Evolutionary conservation across 148 eudicot genomes (phyloP).

Genomic region (Nepenthes mirabilis): DNA sequence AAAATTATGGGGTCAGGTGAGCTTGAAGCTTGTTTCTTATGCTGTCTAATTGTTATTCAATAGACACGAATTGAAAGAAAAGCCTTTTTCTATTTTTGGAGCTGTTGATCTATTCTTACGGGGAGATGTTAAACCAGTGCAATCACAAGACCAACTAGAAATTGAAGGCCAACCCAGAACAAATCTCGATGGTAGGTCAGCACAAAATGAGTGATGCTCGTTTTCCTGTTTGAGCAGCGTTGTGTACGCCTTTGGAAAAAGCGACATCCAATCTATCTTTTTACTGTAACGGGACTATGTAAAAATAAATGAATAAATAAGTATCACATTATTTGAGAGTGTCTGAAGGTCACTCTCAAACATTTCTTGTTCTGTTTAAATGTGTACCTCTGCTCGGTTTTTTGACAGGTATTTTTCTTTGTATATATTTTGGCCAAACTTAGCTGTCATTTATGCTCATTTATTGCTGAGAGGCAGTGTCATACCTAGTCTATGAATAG

Average conservation of each 20-base stretch:
- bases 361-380: background rate
- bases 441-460: no score
- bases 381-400: background rate
- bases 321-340: no score
- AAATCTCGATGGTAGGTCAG: background rate
- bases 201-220: background rate
- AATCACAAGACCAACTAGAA: background rate
- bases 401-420: no score
- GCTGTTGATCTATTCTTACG: background rate
- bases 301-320: no score
- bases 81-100: background rate
- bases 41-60: background rate
- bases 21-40: background rate
- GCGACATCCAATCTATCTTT: no score
- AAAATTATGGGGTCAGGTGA: conserved; percentile 2
- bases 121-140: background rate
- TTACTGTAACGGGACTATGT: no score
- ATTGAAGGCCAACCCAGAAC: background rate
- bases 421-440: no score
- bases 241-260: no score
- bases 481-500: no score
- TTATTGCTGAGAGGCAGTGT: no score
- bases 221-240: background rate
- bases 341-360: no score
- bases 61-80: background rate